These are phyloP conservation scores for Magnusiomyces sp. DNA, from an alignment of 1,139 yeast genomes.

Conservation along the genomic window DNA sequence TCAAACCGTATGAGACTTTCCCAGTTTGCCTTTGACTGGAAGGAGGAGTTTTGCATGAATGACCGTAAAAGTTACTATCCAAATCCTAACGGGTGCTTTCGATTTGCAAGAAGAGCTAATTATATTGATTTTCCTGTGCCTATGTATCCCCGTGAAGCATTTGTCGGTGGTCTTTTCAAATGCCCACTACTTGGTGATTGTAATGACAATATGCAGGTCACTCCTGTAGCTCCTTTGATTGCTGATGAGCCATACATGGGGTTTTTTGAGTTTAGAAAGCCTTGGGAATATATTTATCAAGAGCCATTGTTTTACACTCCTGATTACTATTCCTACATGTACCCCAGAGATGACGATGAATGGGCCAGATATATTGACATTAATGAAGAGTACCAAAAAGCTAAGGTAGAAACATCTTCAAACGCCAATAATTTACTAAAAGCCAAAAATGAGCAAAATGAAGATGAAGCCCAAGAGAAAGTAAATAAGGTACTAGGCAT, in stretches of 20 bases:
- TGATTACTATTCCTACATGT: slow-evolving; percentile 19
- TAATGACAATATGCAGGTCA: slow-evolving; percentile 14
- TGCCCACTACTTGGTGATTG: slow-evolving; percentile 7
- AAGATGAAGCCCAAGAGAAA: no score
- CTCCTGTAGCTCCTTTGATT: slow-evolving; percentile 23
- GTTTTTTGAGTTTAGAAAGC: slow-evolving; percentile 15
- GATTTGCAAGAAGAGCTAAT: background rate
- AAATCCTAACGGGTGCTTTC: slow-evolving; percentile 9
- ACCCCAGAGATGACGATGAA: slow-evolving; percentile 18
- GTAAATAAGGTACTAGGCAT: no score
- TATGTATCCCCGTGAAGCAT: slow-evolving; percentile 15
- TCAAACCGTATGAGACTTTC: no score
- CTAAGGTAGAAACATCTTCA: background rate
- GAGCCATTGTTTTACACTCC: slow-evolving; percentile 26
- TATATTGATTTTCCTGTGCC: slow-evolving; percentile 4
- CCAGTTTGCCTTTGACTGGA: slow-evolving; percentile 1
- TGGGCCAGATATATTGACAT: slow-evolving; percentile 23
- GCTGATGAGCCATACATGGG: slow-evolving; percentile 25
- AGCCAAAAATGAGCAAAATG: no score
- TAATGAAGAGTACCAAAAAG: slow-evolving; percentile 17
- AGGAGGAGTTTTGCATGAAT: slow-evolving; percentile 6
- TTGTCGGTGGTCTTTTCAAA: slow-evolving; percentile 23
- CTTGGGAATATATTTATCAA: slow-evolving; percentile 10
- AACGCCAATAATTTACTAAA: background rate
- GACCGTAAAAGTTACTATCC: slow-evolving; percentile 7